These are phyloP conservation scores for Mycena kentingensis DNA, from an alignment of 768 basidiomycete genomes.

Conservation along the genomic window DNA sequence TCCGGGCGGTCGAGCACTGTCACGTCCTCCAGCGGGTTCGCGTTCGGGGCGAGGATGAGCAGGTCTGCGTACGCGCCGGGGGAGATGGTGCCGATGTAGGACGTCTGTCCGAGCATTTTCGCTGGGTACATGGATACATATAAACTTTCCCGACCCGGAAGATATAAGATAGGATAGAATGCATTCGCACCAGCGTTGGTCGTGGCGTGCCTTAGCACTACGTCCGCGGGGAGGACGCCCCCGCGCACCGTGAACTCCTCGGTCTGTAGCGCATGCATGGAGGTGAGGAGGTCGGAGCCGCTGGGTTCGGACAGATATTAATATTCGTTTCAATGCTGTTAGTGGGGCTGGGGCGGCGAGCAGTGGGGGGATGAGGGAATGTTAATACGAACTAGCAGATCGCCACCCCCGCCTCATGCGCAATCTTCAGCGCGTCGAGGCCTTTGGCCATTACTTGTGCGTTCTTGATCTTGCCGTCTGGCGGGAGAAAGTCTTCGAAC, in stretches of 20 bases:
- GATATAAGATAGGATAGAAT: not conserved
- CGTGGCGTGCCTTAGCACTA: conserved; percentile 43
- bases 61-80: conserved; percentile 43
- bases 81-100: conserved; percentile 37
- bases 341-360: no score
- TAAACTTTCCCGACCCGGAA: no score
- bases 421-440: conserved; percentile 41
- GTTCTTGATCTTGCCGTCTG: conserved; percentile 41
- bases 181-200: conserved; percentile 35
- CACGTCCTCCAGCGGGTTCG: conserved; percentile 45
- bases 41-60: conserved; percentile 39
- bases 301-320: conserved; percentile 10
- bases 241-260: conserved; percentile 43
- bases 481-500: conserved; percentile 42
- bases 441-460: conserved; percentile 43
- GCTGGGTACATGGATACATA: conserved; percentile 23
- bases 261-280: conserved; percentile 49
- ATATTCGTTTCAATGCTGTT: not conserved
- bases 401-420: conserved; percentile 42
- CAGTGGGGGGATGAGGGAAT: no score
- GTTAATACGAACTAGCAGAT: conserved; percentile 43
- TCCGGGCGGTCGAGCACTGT: conserved; percentile 44
- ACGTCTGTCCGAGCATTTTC: conserved; percentile 37
- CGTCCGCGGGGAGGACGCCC: conserved; percentile 33
- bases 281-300: conserved; percentile 36